Evolutionary conservation across 129 eudicot genomes (phyloP).

Genomic region (Kitagawia praeruptora): DNA sequence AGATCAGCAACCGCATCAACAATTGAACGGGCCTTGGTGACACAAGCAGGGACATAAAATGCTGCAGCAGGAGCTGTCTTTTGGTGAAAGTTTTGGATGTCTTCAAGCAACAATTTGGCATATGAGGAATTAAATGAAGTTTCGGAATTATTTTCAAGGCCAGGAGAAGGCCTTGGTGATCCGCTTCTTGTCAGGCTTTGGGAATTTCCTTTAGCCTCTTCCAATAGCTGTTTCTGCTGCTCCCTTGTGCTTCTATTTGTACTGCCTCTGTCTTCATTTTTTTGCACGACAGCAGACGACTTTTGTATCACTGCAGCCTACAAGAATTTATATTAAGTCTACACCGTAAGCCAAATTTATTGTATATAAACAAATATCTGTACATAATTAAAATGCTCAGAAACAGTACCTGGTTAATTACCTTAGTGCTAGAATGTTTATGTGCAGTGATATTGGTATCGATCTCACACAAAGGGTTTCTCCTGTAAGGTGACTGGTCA

Average conservation of each 20-base stretch:
- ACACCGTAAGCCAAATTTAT: neutral
- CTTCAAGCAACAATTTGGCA: constrained; percentile 62
- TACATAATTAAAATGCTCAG: neutral
- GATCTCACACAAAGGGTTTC: constrained; percentile 77
- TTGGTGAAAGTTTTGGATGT: constrained; percentile 91
- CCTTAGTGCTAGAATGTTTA: neutral
- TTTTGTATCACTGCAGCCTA: constrained; percentile 27
- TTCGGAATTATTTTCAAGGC: constrained; percentile 62
- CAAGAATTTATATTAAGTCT: neutral
- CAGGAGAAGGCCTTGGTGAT: constrained; percentile 71
- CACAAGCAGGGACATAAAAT: constrained; percentile 56
- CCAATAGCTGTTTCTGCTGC: constrained; percentile 13
- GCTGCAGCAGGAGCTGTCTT: constrained; percentile 36
- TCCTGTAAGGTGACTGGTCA: constrained; percentile 77
- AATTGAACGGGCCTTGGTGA: constrained; percentile 70
- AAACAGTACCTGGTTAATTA: constrained; percentile 7
- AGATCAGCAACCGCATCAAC: constrained; percentile 93
- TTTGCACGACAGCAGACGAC: constrained; percentile 17
- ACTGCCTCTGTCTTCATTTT: constrained; percentile 10
- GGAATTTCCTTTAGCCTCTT: constrained; percentile 17
- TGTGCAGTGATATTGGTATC: constrained; percentile 49
- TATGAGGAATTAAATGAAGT: constrained; percentile 41
- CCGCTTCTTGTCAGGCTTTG: constrained; percentile 49
- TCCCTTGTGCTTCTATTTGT: constrained; percentile 20
- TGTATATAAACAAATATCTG: neutral